Conservation (phyloP, 2,329 filamentous ascomycete species). For the Plenodomus tracheiphilus region DNA sequence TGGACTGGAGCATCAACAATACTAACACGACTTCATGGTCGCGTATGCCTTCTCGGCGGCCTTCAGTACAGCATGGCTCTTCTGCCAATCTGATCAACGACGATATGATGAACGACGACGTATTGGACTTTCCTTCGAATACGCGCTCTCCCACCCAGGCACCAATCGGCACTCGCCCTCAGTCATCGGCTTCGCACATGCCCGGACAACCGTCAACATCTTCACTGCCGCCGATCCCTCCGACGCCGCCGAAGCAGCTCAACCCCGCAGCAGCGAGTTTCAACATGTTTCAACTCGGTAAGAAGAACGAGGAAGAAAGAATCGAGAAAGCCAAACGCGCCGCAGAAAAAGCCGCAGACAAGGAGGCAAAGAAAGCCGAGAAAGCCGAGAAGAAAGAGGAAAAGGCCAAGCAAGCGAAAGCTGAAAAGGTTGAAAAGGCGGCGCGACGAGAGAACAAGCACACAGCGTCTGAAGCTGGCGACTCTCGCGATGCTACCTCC, state of each 20-base stretch:
- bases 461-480: conserved; percentile 26
- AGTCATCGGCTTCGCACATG: conserved; percentile 57
- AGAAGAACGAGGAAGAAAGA: conserved; percentile 40
- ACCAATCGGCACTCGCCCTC: conserved; percentile 79
- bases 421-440: conserved; percentile 33
- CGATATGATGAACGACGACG: conserved; percentile 54
- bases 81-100: conserved; percentile 64
- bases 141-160: conserved; percentile 60
- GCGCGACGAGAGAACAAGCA: conserved; percentile 40
- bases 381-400: conserved; percentile 41
- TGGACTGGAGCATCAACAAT: conserved; percentile 47
- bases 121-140: conserved; percentile 53
- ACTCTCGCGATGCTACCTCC: conserved; percentile 30
- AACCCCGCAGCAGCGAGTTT: conserved; percentile 92
- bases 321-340: conserved; percentile 37
- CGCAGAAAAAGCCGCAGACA: conserved; percentile 40
- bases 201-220: conserved; percentile 14
- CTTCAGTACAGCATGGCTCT: conserved; percentile 77
- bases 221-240: conserved; percentile 36
- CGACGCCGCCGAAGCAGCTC: conserved; percentile 60
- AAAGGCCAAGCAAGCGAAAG: conserved; percentile 45
- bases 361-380: conserved; percentile 40
- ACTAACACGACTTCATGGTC: conserved; percentile 63
- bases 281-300: conserved; percentile 51
- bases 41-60: conserved; percentile 75